Base-by-base conservation (phyloP, 2,329 filamentous ascomycete genomes). In the Clonostachys rhizophaga region DNA sequence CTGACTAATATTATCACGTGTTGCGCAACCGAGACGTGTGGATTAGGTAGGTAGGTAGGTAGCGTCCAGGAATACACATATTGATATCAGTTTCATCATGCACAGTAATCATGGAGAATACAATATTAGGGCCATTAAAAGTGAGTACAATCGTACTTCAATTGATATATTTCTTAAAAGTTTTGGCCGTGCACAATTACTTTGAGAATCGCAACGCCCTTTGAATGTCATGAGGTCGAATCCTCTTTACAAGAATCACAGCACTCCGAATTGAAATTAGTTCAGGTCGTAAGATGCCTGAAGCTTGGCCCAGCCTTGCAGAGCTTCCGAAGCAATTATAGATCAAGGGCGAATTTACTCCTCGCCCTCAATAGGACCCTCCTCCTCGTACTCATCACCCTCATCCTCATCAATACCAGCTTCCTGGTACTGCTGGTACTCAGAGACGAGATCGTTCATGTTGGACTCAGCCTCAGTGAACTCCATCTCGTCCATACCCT, bases 401-500 rank as follows among this genome's bases (percentile, higher is more conserved):
- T 97, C 92, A 62, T 90, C 92, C 76, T 99, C 94, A 52, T 94
- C 95, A 74, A 96, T 84, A 65, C 89, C 89, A 69, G 94, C 94
- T 74, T 99, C 94, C 84, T 99, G 94, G 86, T 99, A 99, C 76
- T 99, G 94, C 84, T 97, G 94, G 82, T 99, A 99, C 76, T 99
- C 94, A 53, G 91, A 95, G 64, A 99, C 92, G 68, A 99, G 80
- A 74, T 99, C 94, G 81, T 99, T 97, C 94, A 99, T 97, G 83
- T 99, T 99, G 77, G 89, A 95, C 86, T 99, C 94, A 62, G 94
- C 94, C 84, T 99, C 94, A 69, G 94, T 99, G 82, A 99, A 99
- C 81, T 99, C 94, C 94, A 99, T 97, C 87, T 99, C 94, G 77
- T 99, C 94, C 94, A 99, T 99, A 79, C 94, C 94, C 84, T 99